These are phyloP conservation scores for Exophiala sideris DNA, from an alignment of 2,329 filamentous ascomycete species.

Conservation along the genomic window DNA sequence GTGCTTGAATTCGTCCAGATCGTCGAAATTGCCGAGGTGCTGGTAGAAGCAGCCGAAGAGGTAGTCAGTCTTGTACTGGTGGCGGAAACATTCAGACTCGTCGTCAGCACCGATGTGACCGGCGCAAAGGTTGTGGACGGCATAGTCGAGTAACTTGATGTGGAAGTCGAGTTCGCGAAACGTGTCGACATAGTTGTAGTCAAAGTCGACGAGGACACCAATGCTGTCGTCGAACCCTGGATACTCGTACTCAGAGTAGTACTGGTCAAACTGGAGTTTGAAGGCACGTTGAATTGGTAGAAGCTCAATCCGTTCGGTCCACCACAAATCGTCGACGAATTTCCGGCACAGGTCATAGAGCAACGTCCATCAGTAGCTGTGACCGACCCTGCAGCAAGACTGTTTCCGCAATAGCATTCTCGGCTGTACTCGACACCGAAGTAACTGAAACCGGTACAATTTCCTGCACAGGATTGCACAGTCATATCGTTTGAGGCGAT, in stretches of 20 bases:
- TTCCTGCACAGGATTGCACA: slow-evolving; percentile 18
- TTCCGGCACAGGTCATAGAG: slow-evolving; percentile 28
- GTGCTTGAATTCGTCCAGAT: not conserved
- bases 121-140: not conserved
- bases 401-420: slow-evolving; percentile 37
- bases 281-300: slow-evolving; percentile 15
- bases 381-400: slow-evolving; percentile 15
- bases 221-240: not conserved
- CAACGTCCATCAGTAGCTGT: slow-evolving; percentile 18
- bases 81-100: not conserved
- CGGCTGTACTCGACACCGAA: slow-evolving; percentile 40
- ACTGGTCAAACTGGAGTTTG: slow-evolving; percentile 6
- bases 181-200: not conserved
- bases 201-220: not conserved
- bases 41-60: not conserved
- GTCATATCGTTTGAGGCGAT: slow-evolving; percentile 18
- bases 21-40: not conserved
- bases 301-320: slow-evolving; percentile 28
- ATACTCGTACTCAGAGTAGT: slow-evolving; percentile 1
- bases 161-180: not conserved
- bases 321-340: slow-evolving; percentile 30
- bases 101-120: not conserved
- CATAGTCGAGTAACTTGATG: not conserved
- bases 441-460: slow-evolving; percentile 31
- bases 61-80: not conserved